Conservation (phyloP, 2,329 filamentous ascomycete species). For the Orbilia blumenaviensis region DNA sequence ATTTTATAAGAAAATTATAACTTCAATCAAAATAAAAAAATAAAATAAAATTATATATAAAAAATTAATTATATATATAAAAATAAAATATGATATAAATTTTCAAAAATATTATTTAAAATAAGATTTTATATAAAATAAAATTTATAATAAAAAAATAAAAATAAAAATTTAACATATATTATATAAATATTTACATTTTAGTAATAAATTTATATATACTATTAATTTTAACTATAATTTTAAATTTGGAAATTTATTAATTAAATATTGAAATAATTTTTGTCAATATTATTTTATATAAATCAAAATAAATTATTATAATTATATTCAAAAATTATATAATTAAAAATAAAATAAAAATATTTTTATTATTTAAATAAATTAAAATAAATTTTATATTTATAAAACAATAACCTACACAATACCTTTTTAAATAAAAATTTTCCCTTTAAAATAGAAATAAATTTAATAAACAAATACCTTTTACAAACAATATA, state of each 20-base stretch:
- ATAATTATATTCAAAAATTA: neutral
- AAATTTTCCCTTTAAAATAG: neutral
- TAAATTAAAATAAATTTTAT: neutral
- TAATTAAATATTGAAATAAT: neutral
- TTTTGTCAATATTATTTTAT: too few species aligned
- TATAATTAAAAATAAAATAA: neutral
- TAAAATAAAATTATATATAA: neutral
- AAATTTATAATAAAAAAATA: neutral
- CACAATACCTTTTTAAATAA: neutral
- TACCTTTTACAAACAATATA: neutral
- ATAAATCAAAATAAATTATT: neutral
- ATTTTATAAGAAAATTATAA: constrained; percentile 3
- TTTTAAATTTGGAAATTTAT: neutral
- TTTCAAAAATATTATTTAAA: constrained; percentile 59
- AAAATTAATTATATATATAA: constrained; percentile 54
- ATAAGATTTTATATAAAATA: neutral
- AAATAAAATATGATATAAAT: constrained; percentile 54
- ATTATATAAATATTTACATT: neutral
- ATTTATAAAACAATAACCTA: neutral
- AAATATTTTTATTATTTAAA: neutral
- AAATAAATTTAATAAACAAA: neutral
- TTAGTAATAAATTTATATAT: neutral
- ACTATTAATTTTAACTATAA: neutral
- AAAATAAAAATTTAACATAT: neutral
- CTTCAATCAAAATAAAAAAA: neutral